Evolutionary conservation across 148 eudicot genomes (phyloP).

Genomic region (Diospyros kaki): DNA sequence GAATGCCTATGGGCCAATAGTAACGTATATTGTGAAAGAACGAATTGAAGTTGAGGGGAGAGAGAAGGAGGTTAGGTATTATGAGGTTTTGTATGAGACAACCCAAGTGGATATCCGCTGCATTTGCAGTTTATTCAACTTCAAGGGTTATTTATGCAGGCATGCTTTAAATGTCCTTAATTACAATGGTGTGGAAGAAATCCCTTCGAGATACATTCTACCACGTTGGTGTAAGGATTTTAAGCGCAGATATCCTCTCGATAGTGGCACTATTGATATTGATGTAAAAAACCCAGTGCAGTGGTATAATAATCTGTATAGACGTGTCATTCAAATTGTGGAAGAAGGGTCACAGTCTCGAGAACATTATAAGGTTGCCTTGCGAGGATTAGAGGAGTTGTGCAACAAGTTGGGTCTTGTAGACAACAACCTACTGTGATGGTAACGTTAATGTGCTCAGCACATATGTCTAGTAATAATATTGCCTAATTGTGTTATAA

Average conservation of each 20-base stretch:
- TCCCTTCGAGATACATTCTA: constrained; percentile 30
- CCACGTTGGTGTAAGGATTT: constrained; percentile 32
- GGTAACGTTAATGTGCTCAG: background rate
- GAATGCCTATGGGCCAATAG: constrained; percentile 23
- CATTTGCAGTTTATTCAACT: constrained; percentile 36
- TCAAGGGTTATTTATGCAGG: constrained; percentile 37
- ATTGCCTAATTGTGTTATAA: background rate
- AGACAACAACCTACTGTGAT: constrained; percentile 18
- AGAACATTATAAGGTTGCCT: constrained; percentile 24
- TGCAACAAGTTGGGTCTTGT: constrained; percentile 17
- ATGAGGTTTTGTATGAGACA: constrained; percentile 35
- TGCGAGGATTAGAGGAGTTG: constrained; percentile 25
- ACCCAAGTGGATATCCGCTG: constrained; percentile 34
- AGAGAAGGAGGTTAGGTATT: constrained; percentile 30
- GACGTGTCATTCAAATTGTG: constrained; percentile 20
- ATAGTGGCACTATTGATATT: constrained; percentile 9
- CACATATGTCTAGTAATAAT: background rate
- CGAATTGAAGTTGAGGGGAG: constrained; percentile 25
- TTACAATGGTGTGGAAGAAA: constrained; percentile 37
- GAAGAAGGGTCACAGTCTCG: constrained; percentile 34
- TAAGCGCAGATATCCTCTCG: constrained; percentile 18
- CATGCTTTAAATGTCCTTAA: constrained; percentile 35
- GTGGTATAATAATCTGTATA: constrained; percentile 22
- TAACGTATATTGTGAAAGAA: constrained; percentile 28
- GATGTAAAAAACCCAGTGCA: constrained; percentile 20